Conservation (phyloP, 2,329 filamentous ascomycete species). For the Cercospora sp. region DNA sequence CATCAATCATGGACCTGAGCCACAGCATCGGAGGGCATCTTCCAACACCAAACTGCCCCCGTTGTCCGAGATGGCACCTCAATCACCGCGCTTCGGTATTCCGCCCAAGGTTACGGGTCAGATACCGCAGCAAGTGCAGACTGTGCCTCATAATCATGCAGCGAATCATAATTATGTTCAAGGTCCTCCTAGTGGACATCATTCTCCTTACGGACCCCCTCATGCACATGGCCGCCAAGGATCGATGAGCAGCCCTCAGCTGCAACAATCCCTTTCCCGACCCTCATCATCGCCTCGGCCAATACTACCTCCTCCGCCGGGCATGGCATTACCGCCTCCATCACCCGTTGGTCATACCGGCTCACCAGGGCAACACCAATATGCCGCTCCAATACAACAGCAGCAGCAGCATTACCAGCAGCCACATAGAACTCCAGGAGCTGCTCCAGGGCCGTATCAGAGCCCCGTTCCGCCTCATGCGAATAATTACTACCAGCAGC, state of each 20-base stretch:
- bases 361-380: slow-evolving; percentile 35
- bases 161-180: slow-evolving; percentile 36
- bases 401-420: slow-evolving; percentile 32
- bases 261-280: slow-evolving; percentile 36
- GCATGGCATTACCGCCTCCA: slow-evolving; percentile 37
- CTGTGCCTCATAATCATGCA: slow-evolving; percentile 31
- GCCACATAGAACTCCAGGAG: slow-evolving; percentile 24
- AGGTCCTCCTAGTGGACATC: slow-evolving; percentile 39
- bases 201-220: slow-evolving; percentile 42
- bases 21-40: slow-evolving; percentile 38
- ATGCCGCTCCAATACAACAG: slow-evolving; percentile 17
- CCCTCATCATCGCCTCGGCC: slow-evolving; percentile 42
- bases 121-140: slow-evolving; percentile 28
- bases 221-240: slow-evolving; percentile 33
- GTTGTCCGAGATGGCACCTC: slow-evolving; percentile 40
- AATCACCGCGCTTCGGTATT: slow-evolving; percentile 36
- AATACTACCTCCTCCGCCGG: slow-evolving; percentile 42
- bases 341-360: slow-evolving; percentile 35
- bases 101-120: slow-evolving; percentile 31
- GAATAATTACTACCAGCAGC: slow-evolving; percentile 37
- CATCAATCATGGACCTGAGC: slow-evolving; percentile 41
- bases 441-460: slow-evolving; percentile 27
- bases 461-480: slow-evolving; percentile 33
- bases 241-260: slow-evolving; percentile 36
- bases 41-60: slow-evolving; percentile 39